These are phyloP conservation scores for Termitomyces titanicus DNA, from an alignment of 768 basidiomycete species.

Conservation along the genomic window DNA sequence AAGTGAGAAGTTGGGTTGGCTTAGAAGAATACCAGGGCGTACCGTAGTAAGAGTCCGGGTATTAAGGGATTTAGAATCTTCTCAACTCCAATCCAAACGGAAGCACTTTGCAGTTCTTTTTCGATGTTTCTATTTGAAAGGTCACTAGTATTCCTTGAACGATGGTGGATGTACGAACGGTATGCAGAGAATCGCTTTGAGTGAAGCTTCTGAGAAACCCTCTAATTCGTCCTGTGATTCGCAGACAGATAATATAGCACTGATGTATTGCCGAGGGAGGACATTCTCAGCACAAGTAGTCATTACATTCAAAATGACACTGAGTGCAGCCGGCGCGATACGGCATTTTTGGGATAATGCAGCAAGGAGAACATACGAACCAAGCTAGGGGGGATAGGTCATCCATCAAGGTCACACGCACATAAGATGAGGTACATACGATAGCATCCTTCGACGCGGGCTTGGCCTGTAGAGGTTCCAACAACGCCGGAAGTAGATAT, in stretches of 20 bases:
- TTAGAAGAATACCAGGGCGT: neutral
- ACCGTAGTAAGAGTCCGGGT: slow-evolving; percentile 35
- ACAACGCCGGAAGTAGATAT: slow-evolving; percentile 58
- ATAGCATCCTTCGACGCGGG: slow-evolving; percentile 46
- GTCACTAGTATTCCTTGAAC: neutral
- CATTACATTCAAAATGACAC: slow-evolving; percentile 54
- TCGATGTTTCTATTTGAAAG: slow-evolving; percentile 36
- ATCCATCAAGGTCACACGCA: neutral
- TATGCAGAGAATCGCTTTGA: slow-evolving; percentile 41
- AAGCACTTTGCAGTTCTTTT: slow-evolving; percentile 40
- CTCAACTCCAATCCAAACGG: slow-evolving; percentile 49
- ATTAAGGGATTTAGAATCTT: slow-evolving; percentile 56
- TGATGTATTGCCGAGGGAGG: slow-evolving; percentile 56
- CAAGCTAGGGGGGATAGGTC: slow-evolving; percentile 45
- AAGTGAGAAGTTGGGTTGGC: slow-evolving; percentile 1
- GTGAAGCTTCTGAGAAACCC: slow-evolving; percentile 36
- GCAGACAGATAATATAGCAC: slow-evolving; percentile 62
- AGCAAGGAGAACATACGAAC: slow-evolving; percentile 69
- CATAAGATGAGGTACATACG: slow-evolving; percentile 35
- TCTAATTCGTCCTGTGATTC: slow-evolving; percentile 57
- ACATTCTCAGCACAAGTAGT: slow-evolving; percentile 45
- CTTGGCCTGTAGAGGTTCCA: slow-evolving; percentile 52
- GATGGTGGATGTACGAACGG: slow-evolving; percentile 36
- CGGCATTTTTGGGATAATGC: slow-evolving; percentile 65
- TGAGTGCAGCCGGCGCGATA: slow-evolving; percentile 55